These are phyloP conservation scores for Coniochaeta ligniaria DNA, from an alignment of 2,329 filamentous ascomycete species.

Conservation along the genomic window DNA sequence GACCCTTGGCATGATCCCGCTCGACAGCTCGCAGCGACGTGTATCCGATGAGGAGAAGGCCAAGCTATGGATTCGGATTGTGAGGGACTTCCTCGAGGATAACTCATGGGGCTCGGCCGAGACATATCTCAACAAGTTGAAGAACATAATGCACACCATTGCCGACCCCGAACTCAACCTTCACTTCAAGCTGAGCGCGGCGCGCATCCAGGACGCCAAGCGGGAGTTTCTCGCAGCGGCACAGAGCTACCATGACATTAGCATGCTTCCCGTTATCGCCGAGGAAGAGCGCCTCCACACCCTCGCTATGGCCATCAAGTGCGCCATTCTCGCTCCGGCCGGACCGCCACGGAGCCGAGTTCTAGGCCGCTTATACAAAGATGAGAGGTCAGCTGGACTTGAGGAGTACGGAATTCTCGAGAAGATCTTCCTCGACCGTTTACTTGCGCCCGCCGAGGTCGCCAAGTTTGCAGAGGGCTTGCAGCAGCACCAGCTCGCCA, in stretches of 20 bases:
- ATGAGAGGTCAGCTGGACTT: conserved; percentile 71
- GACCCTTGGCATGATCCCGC: conserved; percentile 72
- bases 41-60: conserved; percentile 79
- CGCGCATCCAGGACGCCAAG: conserved; percentile 86
- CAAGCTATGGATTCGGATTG: conserved; percentile 85
- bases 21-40: conserved; percentile 82
- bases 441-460: conserved; percentile 77
- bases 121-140: conserved; percentile 87
- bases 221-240: conserved; percentile 84
- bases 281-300: conserved; percentile 82
- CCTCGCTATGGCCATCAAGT: conserved; percentile 80
- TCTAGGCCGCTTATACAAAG: conserved; percentile 83
- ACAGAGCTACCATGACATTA: conserved; percentile 82
- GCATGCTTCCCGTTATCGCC: conserved; percentile 68
- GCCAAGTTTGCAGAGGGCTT: conserved; percentile 76
- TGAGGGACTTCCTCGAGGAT: conserved; percentile 87
- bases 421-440: conserved; percentile 92
- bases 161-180: conserved; percentile 66
- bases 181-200: conserved; percentile 86
- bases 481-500: conserved; percentile 81
- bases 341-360: conserved; percentile 76
- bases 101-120: conserved; percentile 84
- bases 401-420: conserved; percentile 84
- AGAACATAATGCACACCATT: conserved; percentile 80
- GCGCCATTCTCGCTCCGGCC: conserved; percentile 85